Base-by-base conservation (phyloP, 2,329 filamentous ascomycete genomes). In the Davidsoniella neocaledoniae region DNA sequence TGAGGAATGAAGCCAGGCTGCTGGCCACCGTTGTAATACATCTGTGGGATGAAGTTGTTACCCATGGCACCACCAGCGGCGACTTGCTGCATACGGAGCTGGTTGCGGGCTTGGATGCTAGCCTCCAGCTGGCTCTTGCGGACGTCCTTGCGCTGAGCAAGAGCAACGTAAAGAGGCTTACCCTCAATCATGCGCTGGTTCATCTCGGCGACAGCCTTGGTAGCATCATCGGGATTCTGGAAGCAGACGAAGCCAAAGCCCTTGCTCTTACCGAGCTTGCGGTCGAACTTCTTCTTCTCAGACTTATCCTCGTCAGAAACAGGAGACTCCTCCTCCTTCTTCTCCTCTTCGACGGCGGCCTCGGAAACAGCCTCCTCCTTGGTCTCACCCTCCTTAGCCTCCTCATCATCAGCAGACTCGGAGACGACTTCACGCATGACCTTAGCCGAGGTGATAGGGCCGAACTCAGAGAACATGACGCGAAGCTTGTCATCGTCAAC, bases 201-300 rank as follows among this genome's bases (percentile, higher is more conserved):
- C 86, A 96, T 95, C 69, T 98, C 91, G 54, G 88, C 87, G 56
- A 98, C 90, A 57, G 91, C 91, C 79, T 96, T 96, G 71, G 90
- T 95, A 57, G 91, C 91, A 67, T 98, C 91, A 61, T 98, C 91
- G 54, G 91, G 88, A 76, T 94, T 96, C 77, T 85, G 91, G 75
- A 98, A 98, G 83, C 91, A 98, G 63, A 98, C 91, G 67, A 98
- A 98, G 61, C 91, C 91, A 66, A 98, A 98, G 66, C 91, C 91
- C 77, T 96, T 98, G 82, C 87, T 94, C 84, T 96, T 96, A 66
- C 91, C 91, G 54, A 94, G 76, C 70, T 75, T 79, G 66, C 74
- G 76, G 56, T 78, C 74, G 29, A 67, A 62, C 60, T 73, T 76
- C 36, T 50, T 48, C 43, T n/a, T 39, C 7, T 51, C 49, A 19